Evolutionary conservation across 2,329 filamentous ascomycete genomes (phyloP).

Genomic region (Dothistroma pini): DNA sequence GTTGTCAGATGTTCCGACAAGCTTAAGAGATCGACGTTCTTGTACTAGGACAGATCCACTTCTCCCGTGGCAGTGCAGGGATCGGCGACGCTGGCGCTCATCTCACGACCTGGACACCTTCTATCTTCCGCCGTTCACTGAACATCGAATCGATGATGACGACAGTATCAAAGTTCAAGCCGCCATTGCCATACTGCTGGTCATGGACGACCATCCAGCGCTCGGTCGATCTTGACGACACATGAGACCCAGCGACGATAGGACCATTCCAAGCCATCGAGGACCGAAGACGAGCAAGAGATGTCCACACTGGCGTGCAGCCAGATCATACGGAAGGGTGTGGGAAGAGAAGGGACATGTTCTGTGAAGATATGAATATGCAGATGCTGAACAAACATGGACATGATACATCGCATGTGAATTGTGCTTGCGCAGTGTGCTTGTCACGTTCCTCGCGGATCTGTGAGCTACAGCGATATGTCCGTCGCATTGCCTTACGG

Average conservation of each 20-base stretch:
- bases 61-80: constrained; percentile 31
- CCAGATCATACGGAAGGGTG: too few relatives aligned
- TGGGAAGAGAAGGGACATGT: too few relatives aligned
- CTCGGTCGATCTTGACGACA: too few relatives aligned
- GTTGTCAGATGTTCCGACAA: constrained; percentile 1
- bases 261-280: background rate
- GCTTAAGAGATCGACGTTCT: constrained; percentile 9
- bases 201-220: background rate
- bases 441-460: background rate
- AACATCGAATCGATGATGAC: too few relatives aligned
- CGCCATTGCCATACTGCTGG: too few relatives aligned
- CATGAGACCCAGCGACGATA: background rate
- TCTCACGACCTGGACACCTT: constrained; percentile 64
- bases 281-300: background rate
- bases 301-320: background rate
- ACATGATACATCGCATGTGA: background rate
- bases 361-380: background rate
- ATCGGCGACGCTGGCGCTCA: constrained; percentile 50
- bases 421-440: background rate
- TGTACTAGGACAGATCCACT: background rate
- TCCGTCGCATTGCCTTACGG: too few relatives aligned
- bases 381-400: background rate
- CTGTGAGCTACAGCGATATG: background rate
- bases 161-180: too few relatives aligned
- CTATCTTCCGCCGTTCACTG: background rate